phyloP scores from a whole-genome alignment of 2,329 filamentous ascomycete species.

The Hymenoscyphus albidus region DNA sequence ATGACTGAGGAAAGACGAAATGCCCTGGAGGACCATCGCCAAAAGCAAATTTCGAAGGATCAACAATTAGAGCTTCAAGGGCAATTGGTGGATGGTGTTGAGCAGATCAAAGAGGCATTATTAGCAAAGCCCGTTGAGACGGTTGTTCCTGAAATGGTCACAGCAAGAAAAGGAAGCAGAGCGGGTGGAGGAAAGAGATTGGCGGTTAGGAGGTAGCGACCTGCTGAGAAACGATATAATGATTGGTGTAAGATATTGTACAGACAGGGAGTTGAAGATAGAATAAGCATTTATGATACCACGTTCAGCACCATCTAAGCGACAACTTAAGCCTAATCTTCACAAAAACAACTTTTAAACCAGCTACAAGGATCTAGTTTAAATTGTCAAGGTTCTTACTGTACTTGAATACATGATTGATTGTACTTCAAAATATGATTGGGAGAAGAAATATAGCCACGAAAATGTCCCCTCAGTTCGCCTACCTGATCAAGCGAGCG shows the following conservation, averaged over 20 bases:
- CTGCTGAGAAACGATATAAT: conserved; percentile 9
- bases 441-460: neutral
- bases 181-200: conserved; percentile 24
- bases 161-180: conserved; percentile 20
- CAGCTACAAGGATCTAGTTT: neutral
- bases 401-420: no score
- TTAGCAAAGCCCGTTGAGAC: conserved; percentile 22
- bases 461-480: neutral
- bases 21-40: conserved; percentile 61
- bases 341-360: neutral
- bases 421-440: neutral
- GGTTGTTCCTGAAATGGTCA: conserved; percentile 28
- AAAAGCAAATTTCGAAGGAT: conserved; percentile 51
- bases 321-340: neutral
- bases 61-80: conserved; percentile 50
- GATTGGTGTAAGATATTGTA: conserved; percentile 26
- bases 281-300: conserved; percentile 9
- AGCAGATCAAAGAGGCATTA: conserved; percentile 44
- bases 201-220: conserved; percentile 24
- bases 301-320: neutral
- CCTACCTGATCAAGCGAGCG: neutral
- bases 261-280: conserved; percentile 10
- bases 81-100: conserved; percentile 54
- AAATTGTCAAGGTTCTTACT: no score
- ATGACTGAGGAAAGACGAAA: conserved; percentile 66